Conservation (phyloP, 2,329 filamentous ascomycete species). For the Pseudogymnoascus sp. region DNA sequence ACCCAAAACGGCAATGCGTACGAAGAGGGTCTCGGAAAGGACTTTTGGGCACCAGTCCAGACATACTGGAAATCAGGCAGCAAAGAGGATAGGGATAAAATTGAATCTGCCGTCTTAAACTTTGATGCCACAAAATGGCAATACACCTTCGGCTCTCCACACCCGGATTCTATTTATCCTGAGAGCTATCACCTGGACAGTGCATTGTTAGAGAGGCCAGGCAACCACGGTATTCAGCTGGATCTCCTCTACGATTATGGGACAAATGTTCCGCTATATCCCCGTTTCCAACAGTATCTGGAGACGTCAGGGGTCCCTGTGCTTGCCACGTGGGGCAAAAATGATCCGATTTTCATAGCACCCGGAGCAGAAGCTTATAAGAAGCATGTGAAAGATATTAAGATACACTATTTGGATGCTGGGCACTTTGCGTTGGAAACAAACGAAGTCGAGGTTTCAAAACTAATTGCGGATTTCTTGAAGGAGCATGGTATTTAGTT, state of each 20-base stretch:
- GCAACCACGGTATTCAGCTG: slow-evolving; percentile 46
- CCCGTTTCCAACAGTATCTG: slow-evolving; percentile 48
- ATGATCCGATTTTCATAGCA: slow-evolving; percentile 44
- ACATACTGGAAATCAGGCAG: slow-evolving; percentile 17
- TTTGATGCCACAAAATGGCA: slow-evolving; percentile 22
- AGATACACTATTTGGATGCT: slow-evolving; percentile 44
- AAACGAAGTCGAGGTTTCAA: slow-evolving; percentile 14
- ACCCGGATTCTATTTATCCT: neutral
- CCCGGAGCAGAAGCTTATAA: slow-evolving; percentile 47
- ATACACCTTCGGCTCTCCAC: neutral
- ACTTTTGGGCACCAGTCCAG: slow-evolving; percentile 19
- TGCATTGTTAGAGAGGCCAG: slow-evolving; percentile 41
- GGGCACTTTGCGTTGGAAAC: slow-evolving; percentile 45
- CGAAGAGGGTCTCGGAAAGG: slow-evolving; percentile 41
- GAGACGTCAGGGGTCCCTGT: slow-evolving; percentile 43
- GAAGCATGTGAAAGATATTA: slow-evolving; percentile 40
- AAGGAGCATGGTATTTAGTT: neutral
- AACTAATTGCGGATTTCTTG: slow-evolving; percentile 13
- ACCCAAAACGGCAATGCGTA: slow-evolving; percentile 57
- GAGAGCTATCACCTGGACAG: slow-evolving; percentile 39
- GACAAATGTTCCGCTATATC: slow-evolving; percentile 47
- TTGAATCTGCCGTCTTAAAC: slow-evolving; percentile 17
- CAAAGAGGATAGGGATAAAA: slow-evolving; percentile 12
- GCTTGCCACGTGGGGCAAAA: slow-evolving; percentile 51
- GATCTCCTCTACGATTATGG: slow-evolving; percentile 51